Percentiles rank a stretch among this genome's conserved stretches.
Evolutionary conservation across 495 filamentous ascomycete genomes (phyloP).

Genomic region (Penicillium ochrochloron): DNA sequence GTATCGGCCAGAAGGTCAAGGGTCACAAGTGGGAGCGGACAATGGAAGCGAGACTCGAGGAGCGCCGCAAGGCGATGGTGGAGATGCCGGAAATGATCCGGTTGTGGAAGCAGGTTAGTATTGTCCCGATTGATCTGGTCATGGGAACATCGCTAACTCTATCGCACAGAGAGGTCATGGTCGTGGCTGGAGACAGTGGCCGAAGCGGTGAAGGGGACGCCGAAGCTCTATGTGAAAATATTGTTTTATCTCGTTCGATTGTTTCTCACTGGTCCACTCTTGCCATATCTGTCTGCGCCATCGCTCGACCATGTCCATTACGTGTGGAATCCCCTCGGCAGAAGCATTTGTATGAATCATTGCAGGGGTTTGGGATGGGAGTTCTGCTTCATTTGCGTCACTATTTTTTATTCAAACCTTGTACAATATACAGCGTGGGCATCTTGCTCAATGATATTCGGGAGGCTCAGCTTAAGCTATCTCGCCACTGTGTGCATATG

Average conservation of each 20-base stretch:
- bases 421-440: constrained; percentile 29
- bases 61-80: constrained; percentile 88
- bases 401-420: constrained; percentile 22
- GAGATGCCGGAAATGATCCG: constrained; percentile 89
- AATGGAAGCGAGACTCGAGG: constrained; percentile 80
- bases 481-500: constrained; percentile 9
- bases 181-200: constrained; percentile 89
- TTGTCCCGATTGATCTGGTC: constrained; percentile 5
- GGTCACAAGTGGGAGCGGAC: constrained; percentile 92
- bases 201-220: constrained; percentile 53
- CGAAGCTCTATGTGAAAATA: constrained; percentile 11
- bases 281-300: constrained; percentile 35
- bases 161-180: constrained; percentile 75
- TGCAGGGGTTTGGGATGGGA: constrained; percentile 41
- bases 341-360: constrained; percentile 35
- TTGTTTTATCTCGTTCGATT: constrained; percentile 22
- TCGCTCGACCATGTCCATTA: constrained; percentile 29
- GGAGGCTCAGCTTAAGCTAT: constrained; percentile 8
- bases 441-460: constrained; percentile 15
- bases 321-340: constrained; percentile 12
- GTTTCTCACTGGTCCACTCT: constrained; percentile 15
- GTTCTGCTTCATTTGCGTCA: constrained; percentile 29
- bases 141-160: constrained; percentile 29
- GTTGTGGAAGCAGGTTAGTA: constrained; percentile 87
- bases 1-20: constrained; percentile 91